Evolutionary conservation across 2,329 filamentous ascomycete species (phyloP).

Genomic region (Botrytis deweyae): DNA sequence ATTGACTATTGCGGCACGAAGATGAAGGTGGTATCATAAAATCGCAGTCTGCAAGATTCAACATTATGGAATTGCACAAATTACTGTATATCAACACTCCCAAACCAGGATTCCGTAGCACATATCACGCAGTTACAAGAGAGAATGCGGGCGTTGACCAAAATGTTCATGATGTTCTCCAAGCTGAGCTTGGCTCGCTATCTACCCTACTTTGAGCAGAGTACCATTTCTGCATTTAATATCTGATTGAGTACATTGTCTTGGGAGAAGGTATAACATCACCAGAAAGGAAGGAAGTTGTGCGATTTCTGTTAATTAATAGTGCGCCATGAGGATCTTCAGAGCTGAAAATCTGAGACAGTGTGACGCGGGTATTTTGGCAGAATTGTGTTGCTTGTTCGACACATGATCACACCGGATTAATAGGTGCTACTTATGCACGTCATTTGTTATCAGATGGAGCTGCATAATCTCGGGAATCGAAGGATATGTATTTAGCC

Average conservation of each 20-base stretch:
- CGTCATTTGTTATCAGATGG: neutral
- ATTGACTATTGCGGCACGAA: too few species aligned
- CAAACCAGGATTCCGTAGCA: neutral
- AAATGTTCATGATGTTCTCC: neutral
- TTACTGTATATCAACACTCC: neutral
- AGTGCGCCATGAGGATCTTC: neutral
- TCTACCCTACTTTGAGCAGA: neutral
- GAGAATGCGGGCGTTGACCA: neutral
- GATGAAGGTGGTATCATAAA: neutral
- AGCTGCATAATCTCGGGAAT: neutral
- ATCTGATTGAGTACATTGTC: neutral
- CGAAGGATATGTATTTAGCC: neutral
- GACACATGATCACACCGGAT: neutral
- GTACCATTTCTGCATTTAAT: neutral
- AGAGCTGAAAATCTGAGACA: slow-evolving; percentile 2
- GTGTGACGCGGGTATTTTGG: neutral
- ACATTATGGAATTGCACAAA: neutral
- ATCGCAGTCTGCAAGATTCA: neutral
- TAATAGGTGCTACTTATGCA: neutral
- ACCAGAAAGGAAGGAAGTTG: neutral
- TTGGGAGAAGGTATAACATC: neutral
- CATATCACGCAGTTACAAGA: neutral
- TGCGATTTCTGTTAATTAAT: neutral
- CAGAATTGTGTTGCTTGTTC: neutral
- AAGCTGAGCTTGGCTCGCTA: neutral